These are phyloP conservation scores for Monosporozyma aerobia DNA, from an alignment of 805 yeast genomes.

Conservation along the genomic window DNA sequence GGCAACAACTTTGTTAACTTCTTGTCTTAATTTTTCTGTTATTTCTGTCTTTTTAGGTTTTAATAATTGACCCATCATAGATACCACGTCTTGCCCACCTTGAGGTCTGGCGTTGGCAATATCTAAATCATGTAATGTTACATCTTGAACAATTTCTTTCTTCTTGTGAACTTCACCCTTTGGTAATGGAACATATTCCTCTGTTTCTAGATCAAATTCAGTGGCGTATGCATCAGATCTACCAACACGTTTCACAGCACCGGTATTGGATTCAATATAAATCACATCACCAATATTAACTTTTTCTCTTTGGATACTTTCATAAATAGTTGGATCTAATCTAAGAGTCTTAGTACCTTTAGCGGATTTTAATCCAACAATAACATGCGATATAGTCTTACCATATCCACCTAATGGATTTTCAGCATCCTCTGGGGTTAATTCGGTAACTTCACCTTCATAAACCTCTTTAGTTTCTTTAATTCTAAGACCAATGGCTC, in stretches of 20 bases:
- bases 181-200: conserved; percentile 96
- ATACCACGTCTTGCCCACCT: conserved; percentile 93
- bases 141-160: conserved; percentile 96
- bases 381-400: conserved; percentile 87
- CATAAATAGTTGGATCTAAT: conserved; percentile 87
- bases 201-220: conserved; percentile 96
- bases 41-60: conserved; percentile 95
- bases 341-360: conserved; percentile 84
- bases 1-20: conserved; percentile 90
- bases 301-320: conserved; percentile 88
- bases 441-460: conserved; percentile 95
- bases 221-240: conserved; percentile 98
- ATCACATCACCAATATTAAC: conserved; percentile 94
- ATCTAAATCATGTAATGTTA: conserved; percentile 91
- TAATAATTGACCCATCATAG: conserved; percentile 94
- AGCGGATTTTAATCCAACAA: conserved; percentile 87
- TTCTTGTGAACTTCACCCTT: conserved; percentile 98
- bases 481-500: conserved; percentile 92
- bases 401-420: conserved; percentile 98
- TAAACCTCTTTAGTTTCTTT: conserved; percentile 96
- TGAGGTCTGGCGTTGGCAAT: conserved; percentile 92
- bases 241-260: conserved; percentile 94
- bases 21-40: conserved; percentile 88
- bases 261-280: conserved; percentile 94
- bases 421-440: conserved; percentile 92